Percentiles rank a stretch among this genome's conserved stretches.
Evolutionary conservation across 2,329 filamentous ascomycete species (phyloP).

Genomic region (Grosmannia huntii): DNA sequence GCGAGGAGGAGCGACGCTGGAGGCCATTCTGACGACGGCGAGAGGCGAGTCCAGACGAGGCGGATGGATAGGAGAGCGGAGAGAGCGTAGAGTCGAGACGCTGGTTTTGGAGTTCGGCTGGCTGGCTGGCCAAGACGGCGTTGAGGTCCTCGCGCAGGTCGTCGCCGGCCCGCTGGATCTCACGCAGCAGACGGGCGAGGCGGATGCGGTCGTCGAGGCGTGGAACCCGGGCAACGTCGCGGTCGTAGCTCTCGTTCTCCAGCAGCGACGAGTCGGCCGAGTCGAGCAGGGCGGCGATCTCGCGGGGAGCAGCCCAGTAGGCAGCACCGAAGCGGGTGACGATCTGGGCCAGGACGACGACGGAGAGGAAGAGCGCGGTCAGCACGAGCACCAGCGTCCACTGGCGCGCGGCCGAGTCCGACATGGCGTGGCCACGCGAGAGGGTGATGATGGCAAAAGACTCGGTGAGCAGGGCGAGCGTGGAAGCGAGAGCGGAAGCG

Average conservation of each 20-base stretch:
- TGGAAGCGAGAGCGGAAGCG: background rate
- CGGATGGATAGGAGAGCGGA: background rate
- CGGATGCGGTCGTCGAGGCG: constrained; percentile 51
- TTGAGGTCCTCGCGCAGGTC: constrained; percentile 49
- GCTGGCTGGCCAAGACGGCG: constrained; percentile 27
- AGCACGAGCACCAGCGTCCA: constrained; percentile 46
- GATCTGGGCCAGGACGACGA: constrained; percentile 40
- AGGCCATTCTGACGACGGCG: too few relatives aligned
- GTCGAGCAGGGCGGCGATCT: constrained; percentile 45
- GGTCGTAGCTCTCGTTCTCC: constrained; percentile 52
- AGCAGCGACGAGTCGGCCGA: constrained; percentile 48
- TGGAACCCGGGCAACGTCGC: constrained; percentile 43
- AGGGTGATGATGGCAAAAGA: background rate
- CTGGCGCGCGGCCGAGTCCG: constrained; percentile 36
- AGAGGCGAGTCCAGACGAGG: background rate
- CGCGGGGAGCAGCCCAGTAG: constrained; percentile 44
- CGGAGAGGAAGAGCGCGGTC: constrained; percentile 43
- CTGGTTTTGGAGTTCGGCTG: too few relatives aligned
- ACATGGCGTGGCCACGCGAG: constrained; percentile 25
- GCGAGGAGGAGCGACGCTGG: too few relatives aligned
- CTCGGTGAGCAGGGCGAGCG: background rate
- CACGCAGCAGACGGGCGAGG: constrained; percentile 42
- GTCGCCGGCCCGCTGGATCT: constrained; percentile 49
- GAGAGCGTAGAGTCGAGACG: background rate
- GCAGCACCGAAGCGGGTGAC: constrained; percentile 39